Base-by-base conservation (phyloP, 495 filamentous ascomycete genomes). In the Hyaloscypha hepaticicola region DNA sequence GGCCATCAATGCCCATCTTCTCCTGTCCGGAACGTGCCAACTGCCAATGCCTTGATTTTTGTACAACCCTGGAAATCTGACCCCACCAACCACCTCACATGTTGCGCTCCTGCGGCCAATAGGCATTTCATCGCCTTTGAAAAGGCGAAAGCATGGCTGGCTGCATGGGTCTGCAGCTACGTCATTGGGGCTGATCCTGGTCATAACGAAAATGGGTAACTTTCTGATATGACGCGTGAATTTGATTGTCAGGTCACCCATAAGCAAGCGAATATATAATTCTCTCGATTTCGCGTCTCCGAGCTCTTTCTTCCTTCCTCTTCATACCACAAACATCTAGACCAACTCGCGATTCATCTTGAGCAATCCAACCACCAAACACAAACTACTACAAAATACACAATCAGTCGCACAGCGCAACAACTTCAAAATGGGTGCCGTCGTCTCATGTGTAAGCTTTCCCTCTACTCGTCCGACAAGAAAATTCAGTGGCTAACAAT, bases 401-500 rank as follows among this genome's bases (percentile, higher is more conserved):
- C 14, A 61, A 61, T 50, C 64, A 62, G 34, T 60, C 61, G 22
- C 53, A 28, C 26, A 65, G 27, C 50, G 49, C 60, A 64, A 61
- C 19, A 66, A 38, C 63, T 66, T 74, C 81, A 90, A 79, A 73
- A 98, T 98, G 94, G 94, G 94, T 80, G 93, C 91, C 79, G 90
- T 97, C 75, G 84, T 96, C 65, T 96, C 92, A 77, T 97, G 94
- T 71, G 94, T 98, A 93, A 69, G 92, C 88, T 55, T 60, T 38
- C 45, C 29, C 27, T 21, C 66, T 72, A 66, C 73, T 64, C 9
- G 11, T 11, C 8, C 53, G 28, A 19, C 25, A 55, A 55, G 25
- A 24, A 19, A 45, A 45, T 45, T 16, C 16, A 45, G 25, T 21
- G 31, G 25, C 53, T 57, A n/a, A 57, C 53, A 19, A 19, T 8